Percentiles rank a stretch among this genome's conserved stretches.
Evolutionary conservation across 805 yeast species (phyloP).

Genomic region (Metschnikowia vanudenii): DNA sequence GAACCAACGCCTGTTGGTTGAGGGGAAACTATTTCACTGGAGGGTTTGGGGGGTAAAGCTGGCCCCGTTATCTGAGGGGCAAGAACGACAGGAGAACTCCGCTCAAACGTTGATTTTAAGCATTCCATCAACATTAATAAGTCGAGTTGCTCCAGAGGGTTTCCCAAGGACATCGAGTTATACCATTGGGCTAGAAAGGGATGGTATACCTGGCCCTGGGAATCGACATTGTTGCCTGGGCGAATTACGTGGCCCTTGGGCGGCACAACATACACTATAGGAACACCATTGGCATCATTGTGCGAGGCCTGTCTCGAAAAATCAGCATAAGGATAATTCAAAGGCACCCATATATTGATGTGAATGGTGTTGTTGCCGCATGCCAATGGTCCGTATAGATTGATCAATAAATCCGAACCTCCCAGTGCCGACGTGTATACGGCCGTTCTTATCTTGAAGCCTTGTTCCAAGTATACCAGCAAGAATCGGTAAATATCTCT

Average conservation of each 20-base stretch:
- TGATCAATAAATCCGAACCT: slow-evolving; percentile 54
- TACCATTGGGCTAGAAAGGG: slow-evolving; percentile 67
- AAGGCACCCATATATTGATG: slow-evolving; percentile 74
- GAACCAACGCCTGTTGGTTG: slow-evolving; percentile 17
- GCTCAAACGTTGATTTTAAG: slow-evolving; percentile 36
- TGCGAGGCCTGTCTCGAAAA: not conserved
- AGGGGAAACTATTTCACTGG: slow-evolving; percentile 32
- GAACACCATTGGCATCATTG: slow-evolving; percentile 43
- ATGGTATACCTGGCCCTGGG: slow-evolving; percentile 68
- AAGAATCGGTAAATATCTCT: slow-evolving; percentile 59
- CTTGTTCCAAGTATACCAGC: slow-evolving; percentile 41
- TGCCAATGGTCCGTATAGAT: slow-evolving; percentile 57
- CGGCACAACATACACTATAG: slow-evolving; percentile 62
- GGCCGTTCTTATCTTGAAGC: slow-evolving; percentile 68
- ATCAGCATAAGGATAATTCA: slow-evolving; percentile 54
- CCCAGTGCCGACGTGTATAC: slow-evolving; percentile 55
- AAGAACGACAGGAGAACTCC: slow-evolving; percentile 32
- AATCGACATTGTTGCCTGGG: slow-evolving; percentile 67
- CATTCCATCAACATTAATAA: slow-evolving; percentile 31
- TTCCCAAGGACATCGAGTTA: slow-evolving; percentile 12
- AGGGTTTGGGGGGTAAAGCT: slow-evolving; percentile 26
- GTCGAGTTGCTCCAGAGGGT: slow-evolving; percentile 20
- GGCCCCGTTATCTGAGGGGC: slow-evolving; percentile 30
- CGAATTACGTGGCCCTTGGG: slow-evolving; percentile 45
- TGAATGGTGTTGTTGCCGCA: slow-evolving; percentile 38